Conservation (phyloP, 129 eudicot species). For the Centrapalus pauciflorus region DNA sequence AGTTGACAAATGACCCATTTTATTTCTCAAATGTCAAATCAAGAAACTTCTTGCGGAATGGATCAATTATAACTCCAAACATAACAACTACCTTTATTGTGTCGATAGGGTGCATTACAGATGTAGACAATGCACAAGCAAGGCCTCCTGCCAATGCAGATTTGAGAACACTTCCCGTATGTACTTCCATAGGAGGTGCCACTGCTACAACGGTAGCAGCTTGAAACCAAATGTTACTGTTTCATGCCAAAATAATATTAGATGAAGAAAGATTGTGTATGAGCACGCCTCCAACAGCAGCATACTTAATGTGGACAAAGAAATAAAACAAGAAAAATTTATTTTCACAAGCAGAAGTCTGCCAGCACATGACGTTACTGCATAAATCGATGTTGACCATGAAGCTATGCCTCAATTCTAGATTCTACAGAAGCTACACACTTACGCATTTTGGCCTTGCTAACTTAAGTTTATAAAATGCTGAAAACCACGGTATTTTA, state of each 20-base stretch:
- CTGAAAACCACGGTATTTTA: no score
- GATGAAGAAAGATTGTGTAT: background rate
- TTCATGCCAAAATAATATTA: background rate
- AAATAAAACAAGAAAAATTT: background rate
- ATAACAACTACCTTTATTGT: constrained; percentile 58
- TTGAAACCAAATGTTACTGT: constrained; percentile 90
- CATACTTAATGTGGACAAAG: background rate
- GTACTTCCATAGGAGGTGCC: constrained; percentile 83
- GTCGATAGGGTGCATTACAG: constrained; percentile 88
- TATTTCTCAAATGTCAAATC: background rate
- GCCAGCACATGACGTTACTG: no score
- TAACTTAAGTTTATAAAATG: no score
- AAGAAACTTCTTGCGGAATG: background rate
- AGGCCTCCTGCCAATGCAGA: constrained; percentile 98
- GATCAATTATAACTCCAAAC: background rate
- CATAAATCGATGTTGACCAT: background rate
- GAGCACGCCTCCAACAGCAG: background rate
- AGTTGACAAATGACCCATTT: background rate
- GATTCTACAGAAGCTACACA: background rate
- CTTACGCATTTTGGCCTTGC: background rate
- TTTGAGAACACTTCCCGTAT: constrained; percentile 75
- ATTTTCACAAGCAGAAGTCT: no score
- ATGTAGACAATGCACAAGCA: constrained; percentile 83
- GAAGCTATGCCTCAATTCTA: background rate
- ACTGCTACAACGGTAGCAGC: constrained; percentile 98